Evolutionary conservation across 331 rosid genomes (phyloP), one percentile per base, ranked within the genome.

Genomic region (Quercus tomentella): DNA sequence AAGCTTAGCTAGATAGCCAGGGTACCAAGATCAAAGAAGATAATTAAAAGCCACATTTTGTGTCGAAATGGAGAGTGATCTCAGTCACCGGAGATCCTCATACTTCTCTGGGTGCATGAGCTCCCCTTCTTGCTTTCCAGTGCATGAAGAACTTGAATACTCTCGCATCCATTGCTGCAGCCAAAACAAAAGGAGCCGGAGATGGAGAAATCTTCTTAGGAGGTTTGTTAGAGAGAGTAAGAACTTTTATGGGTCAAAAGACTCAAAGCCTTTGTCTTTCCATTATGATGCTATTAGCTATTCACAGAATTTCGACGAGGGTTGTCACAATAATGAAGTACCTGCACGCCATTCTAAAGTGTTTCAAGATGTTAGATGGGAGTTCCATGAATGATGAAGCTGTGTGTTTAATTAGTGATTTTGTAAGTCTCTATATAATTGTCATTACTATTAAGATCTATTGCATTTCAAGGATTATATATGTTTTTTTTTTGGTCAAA

Each of bases 261-360:
- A 85, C 35, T 76, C 90, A 43, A 89, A 88, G 70, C 80, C 90
- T 25, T 16, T 70, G 10, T 90, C 97, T 6, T 93, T 93, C 76
- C 91, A 89, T 28, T 93, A 93, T 23, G 98, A 93, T 74, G 92
- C 96, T 45, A 87, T 90, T 63, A 93, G 98, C 56, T 93, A 93
- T 58, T 86, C 94, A 1, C 95, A 88, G 85, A 93, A 93, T 80
- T 93, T 93, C 9, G 97, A 92, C 33, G 98, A 93, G 1, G 97
- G 94, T 15, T 61, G 76, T 72, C 91, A 87, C 22, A 73, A 83
- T 70, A 63, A 83, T 67, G 86, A 92, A 8, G 85, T 87, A 11
- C 85, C 88, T 1, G 70, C 79, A 73, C 77, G 82, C 45, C 84
- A 81, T 72, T 85, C 84, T 14, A 77, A 35, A 31, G 82, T 56